Base-by-base conservation (phyloP, 2,329 filamentous ascomycete species). In the Fusarium chaquense region DNA sequence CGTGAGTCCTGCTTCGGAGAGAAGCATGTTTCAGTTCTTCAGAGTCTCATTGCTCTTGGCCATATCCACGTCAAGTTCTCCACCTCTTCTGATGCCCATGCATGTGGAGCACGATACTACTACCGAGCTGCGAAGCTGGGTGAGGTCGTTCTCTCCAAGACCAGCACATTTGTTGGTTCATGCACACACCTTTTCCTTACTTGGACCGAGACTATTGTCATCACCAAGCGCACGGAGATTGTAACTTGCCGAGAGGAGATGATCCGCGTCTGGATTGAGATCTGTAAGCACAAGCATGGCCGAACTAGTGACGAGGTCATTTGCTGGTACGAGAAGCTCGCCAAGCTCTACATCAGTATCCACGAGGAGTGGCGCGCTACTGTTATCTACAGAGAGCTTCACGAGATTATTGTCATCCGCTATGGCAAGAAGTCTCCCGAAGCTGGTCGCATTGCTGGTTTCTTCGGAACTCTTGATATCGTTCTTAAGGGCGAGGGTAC, bases 161-260 rank as follows among this genome's bases (percentile, higher is more conserved):
- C 73, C 20, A 77, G 74, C 55, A 70, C 69, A 2, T 59, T 81
- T 4, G 78, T 81, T 2, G 59, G 79, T 1, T 68, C 76, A 5
- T 82, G 81, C 70, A 76, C 77, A 1, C 75, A 75, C n/a, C 56
- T 77, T 5, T 81, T 82, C 71, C 64, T 82, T 12, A 61, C 70
- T 3, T 77, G 73, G 50, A 81, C 80, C 0, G 78, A 79, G 44
- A 73, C 65, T 2, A 78, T 80, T 20, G 73, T 70, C 6, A 76
- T 81, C 50, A 79, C 77, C 1, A 65, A 76, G 67, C 70, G 79
- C 22, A 81, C 78, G 0, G 75, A 79, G 33, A 77, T 80, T 13
- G 75, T 78, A 28, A 78, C 71, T 0, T 79, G 75, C 18, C 78
- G 79, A 6, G 80, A 81, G 63, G 75, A 80, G 69, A 79, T 81